These are phyloP conservation scores for Macadamia tetraphylla DNA, from an alignment of 164 flowering plant genomes.

Conservation along the genomic window DNA sequence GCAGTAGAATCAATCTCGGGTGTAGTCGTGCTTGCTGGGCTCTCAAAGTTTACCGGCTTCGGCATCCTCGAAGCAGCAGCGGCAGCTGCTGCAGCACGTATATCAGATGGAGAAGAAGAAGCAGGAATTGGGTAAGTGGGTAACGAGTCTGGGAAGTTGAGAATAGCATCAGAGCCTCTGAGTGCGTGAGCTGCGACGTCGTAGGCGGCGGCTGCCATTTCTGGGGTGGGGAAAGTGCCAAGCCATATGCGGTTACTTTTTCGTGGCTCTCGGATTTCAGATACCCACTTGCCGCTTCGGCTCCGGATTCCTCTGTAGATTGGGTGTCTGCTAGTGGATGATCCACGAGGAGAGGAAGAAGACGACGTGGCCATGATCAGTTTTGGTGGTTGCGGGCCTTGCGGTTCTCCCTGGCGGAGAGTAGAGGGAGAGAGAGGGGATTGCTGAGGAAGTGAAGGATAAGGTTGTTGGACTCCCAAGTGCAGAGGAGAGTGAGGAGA, in stretches of 20 bases:
- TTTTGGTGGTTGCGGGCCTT: neutral
- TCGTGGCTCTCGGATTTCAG: conserved; percentile 72
- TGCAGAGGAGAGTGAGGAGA: too few species aligned
- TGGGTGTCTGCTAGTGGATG: conserved; percentile 24
- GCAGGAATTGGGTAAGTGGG: conserved; percentile 37
- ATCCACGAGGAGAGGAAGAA: neutral
- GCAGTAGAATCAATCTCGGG: neutral
- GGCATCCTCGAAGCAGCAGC: conserved; percentile 37
- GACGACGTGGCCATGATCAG: neutral
- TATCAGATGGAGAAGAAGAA: conserved; percentile 41
- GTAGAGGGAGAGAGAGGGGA: neutral
- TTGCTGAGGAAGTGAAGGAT: neutral
- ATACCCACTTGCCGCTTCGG: conserved; percentile 78
- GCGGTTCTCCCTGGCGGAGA: neutral
- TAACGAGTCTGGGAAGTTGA: conserved; percentile 51
- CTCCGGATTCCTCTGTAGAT: conserved; percentile 52
- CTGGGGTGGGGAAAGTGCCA: conserved; percentile 62
- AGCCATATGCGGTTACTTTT: conserved; percentile 71
- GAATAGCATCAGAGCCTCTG: conserved; percentile 40
- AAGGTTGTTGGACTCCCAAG: neutral
- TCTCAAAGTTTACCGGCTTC: neutral
- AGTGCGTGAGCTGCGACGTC: conserved; percentile 74
- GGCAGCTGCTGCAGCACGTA: conserved; percentile 43
- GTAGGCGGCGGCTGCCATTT: conserved; percentile 84
- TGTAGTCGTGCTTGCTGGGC: neutral